Evolutionary conservation across 805 yeast genomes (phyloP), one percentile per base, ranked within the genome.

Genomic region (Maudiozyma turicensis): DNA sequence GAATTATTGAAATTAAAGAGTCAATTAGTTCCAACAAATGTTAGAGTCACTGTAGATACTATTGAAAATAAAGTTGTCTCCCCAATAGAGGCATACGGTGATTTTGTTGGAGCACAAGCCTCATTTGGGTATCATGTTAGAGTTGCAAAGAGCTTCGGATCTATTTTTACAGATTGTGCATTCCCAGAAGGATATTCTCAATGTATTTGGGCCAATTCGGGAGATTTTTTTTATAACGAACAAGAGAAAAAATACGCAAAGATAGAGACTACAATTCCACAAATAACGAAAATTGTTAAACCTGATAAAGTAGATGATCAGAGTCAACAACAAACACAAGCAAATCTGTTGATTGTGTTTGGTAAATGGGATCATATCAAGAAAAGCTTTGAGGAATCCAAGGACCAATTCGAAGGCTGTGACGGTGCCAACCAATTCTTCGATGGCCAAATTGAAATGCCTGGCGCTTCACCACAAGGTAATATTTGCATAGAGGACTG

Each of bases 31-130:
- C 95, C 95, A 3, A 75, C 79, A 0, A 80, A 85, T 56, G 87
- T 84, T 13, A 72, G 95, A 54, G 95, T 90, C 8, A 86, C 95
- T 0, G 86, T 90, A 1, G 87, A 90, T 58, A 53, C 80, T 8
- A 70, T 77, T 43, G 76, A 75, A 9, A 75, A 73, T 46, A 75
- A 74, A 48, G 77, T 87, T 10, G 93, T 86, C 0, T 77, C 87
- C 0, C 87, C 93, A 7, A 55, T 69, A 9, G 81, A 76, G 45
- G 95, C 93, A 0, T 85, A 86, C 55, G 69, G 67, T 1, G 86
- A 84, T 11, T 66, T 69, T 37, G 67, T 71, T 10, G 89, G 90
- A 0, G 76, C 78, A 15, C 75, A 74, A 50, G 70, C 79, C 1
- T 71, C 84, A 5, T 82, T 77, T 60, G 95, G 95, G 0, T 89